Conservation (phyloP, 495 filamentous ascomycete genomes). For the Melanomma pulvis-pyrius region DNA sequence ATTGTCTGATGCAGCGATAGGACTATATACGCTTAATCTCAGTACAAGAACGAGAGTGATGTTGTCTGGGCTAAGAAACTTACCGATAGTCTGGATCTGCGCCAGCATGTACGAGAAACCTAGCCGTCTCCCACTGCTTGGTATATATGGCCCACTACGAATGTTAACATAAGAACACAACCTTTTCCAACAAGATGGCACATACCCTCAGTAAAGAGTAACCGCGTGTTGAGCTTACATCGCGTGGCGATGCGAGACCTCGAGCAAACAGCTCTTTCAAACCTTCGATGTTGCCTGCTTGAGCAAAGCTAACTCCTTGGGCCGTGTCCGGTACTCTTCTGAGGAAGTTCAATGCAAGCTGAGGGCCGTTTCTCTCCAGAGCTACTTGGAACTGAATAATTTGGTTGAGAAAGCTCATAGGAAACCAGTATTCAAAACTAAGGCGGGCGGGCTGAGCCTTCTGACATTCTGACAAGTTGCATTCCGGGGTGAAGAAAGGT, state of each 20-base stretch:
- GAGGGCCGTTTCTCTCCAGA: conserved; percentile 6
- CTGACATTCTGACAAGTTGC: background rate
- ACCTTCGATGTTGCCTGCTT: conserved; percentile 15
- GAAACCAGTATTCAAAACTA: conserved; percentile 24
- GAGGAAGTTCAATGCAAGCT: conserved; percentile 8
- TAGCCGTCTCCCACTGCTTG: conserved; percentile 39
- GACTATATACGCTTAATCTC: conserved; percentile 4
- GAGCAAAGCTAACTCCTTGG: background rate
- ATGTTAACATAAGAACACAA: background rate
- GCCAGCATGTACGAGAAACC: conserved; percentile 42
- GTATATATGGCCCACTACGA: conserved; percentile 42
- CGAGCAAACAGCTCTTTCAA: conserved; percentile 37
- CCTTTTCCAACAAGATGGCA: background rate
- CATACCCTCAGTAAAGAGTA: conserved; percentile 25
- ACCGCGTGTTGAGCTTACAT: conserved; percentile 38
- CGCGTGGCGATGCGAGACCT: conserved; percentile 36
- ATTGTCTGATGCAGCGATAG: conserved; percentile 34
- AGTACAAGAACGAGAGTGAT: background rate
- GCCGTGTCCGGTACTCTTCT: conserved; percentile 18
- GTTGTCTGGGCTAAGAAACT: no score
- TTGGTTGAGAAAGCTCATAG: conserved; percentile 8
- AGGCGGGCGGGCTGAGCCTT: conserved; percentile 8
- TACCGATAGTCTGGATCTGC: conserved; percentile 40
- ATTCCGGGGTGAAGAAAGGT: conserved; percentile 3
- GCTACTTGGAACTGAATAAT: conserved; percentile 13